Percentiles rank a stretch among this genome's conserved stretches.
These are phyloP conservation scores for Glarea lozoyensis DNA, from an alignment of 495 filamentous ascomycete species.

Conservation along the genomic window DNA sequence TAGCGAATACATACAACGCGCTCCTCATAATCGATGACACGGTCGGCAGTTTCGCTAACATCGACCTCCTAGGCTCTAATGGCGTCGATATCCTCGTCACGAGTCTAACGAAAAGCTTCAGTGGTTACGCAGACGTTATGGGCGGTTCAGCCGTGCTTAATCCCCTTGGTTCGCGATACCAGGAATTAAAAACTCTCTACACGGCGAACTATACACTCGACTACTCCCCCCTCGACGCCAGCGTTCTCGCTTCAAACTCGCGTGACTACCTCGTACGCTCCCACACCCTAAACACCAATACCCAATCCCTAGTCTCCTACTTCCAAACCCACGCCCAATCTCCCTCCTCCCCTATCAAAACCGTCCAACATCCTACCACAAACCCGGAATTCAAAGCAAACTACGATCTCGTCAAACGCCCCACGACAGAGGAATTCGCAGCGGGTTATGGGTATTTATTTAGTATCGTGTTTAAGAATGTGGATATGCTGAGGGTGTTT, in stretches of 20 bases:
- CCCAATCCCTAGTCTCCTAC: slow-evolving; percentile 26
- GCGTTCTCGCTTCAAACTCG: slow-evolving; percentile 31
- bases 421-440: slow-evolving; percentile 22
- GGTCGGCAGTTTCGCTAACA: slow-evolving; percentile 25
- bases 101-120: slow-evolving; percentile 41
- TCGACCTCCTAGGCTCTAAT: slow-evolving; percentile 25
- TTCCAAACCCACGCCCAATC: slow-evolving; percentile 19
- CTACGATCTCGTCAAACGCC: slow-evolving; percentile 30
- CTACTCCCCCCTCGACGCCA: slow-evolving; percentile 31
- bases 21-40: slow-evolving; percentile 28
- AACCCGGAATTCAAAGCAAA: slow-evolving; percentile 16
- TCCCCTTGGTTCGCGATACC: slow-evolving; percentile 25
- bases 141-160: slow-evolving; percentile 34
- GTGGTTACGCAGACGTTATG: slow-evolving; percentile 43
- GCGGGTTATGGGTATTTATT: slow-evolving; percentile 31
- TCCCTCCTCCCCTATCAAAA: slow-evolving; percentile 22
- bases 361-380: slow-evolving; percentile 32
- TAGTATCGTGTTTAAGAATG: slow-evolving; percentile 31
- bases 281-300: slow-evolving; percentile 33
- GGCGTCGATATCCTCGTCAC: slow-evolving; percentile 36
- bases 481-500: slow-evolving; percentile 26
- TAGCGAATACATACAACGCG: slow-evolving; percentile 24
- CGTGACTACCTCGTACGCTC: slow-evolving; percentile 31
- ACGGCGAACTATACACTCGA: slow-evolving; percentile 28
- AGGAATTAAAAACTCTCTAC: slow-evolving; percentile 23